Percentiles rank a stretch among this genome's conserved stretches.
Conservation (phyloP, 106 monocot species). For the Narthecium ossifragum region DNA sequence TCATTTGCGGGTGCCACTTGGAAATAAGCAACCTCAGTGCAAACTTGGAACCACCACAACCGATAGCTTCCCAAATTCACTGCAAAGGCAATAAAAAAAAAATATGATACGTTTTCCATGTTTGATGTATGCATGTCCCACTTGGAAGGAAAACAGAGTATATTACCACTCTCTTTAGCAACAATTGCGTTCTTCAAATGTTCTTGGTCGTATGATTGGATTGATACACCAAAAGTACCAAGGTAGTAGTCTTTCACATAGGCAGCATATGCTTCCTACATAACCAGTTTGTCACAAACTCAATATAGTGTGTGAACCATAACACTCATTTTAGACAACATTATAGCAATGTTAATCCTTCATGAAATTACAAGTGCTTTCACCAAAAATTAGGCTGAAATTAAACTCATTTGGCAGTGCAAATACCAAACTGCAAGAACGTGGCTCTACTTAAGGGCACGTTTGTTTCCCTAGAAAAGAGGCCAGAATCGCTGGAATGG, state of each 20-base stretch:
- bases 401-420: no score
- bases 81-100: no score
- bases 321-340: no score
- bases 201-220: constrained; percentile 74
- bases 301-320: no score
- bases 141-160: constrained; percentile 70
- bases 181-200: constrained; percentile 65
- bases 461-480: no score
- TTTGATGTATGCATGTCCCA: constrained; percentile 78
- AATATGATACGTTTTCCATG: no score
- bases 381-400: no score
- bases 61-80: constrained; percentile 44
- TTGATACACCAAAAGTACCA: constrained; percentile 68
- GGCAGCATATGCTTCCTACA: constrained; percentile 78
- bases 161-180: constrained; percentile 60
- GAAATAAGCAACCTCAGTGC: constrained; percentile 96
- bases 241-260: constrained; percentile 90
- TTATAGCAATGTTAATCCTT: no score
- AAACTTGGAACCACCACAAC: constrained; percentile 99
- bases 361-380: no score
- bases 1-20: constrained; percentile 90
- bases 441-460: no score
- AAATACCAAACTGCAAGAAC: no score
- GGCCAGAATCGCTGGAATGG: no score
- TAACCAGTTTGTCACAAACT: not conserved